These are phyloP conservation scores for Lotmaria passim DNA, from an alignment of 208 protist genomes.

Conservation along the genomic window DNA sequence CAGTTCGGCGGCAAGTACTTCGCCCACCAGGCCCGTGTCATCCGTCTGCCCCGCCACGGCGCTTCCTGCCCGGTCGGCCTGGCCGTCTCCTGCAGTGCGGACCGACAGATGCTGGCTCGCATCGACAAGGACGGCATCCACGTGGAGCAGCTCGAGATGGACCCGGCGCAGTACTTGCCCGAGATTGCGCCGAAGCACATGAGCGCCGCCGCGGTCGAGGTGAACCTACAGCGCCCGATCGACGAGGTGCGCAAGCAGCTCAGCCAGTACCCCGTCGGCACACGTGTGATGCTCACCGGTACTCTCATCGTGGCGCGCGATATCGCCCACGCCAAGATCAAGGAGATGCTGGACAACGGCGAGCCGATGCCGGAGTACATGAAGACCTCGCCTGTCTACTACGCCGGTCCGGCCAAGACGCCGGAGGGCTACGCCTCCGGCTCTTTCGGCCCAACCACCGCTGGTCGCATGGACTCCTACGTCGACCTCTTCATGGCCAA, in stretches of 20 bases:
- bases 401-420: constrained; percentile 97
- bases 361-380: constrained; percentile 94
- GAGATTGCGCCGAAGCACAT: constrained; percentile 91
- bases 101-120: constrained; percentile 94
- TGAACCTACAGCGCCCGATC: constrained; percentile 95
- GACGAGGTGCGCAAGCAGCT: constrained; percentile 80
- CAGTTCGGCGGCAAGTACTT: constrained; percentile 99
- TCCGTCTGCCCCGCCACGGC: constrained; percentile 94
- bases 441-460: constrained; percentile 97
- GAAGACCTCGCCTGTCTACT: constrained; percentile 96
- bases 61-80: constrained; percentile 93
- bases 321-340: constrained; percentile 96
- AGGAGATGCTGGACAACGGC: constrained; percentile 88
- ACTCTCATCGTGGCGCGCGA: constrained; percentile 98
- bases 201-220: constrained; percentile 84
- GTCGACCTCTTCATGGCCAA: constrained; percentile 93
- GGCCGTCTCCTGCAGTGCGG: constrained; percentile 97
- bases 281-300: constrained; percentile 94
- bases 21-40: constrained; percentile 96
- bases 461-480: constrained; percentile 96
- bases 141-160: constrained; percentile 95
- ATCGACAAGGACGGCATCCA: constrained; percentile 96
- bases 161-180: constrained; percentile 94
- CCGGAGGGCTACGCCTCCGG: constrained; percentile 94
- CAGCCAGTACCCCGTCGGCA: constrained; percentile 90